Evolutionary conservation across 495 filamentous ascomycete genomes (phyloP), one percentile per base, ranked within the genome.

Genomic region (Xylaria telfairii): DNA sequence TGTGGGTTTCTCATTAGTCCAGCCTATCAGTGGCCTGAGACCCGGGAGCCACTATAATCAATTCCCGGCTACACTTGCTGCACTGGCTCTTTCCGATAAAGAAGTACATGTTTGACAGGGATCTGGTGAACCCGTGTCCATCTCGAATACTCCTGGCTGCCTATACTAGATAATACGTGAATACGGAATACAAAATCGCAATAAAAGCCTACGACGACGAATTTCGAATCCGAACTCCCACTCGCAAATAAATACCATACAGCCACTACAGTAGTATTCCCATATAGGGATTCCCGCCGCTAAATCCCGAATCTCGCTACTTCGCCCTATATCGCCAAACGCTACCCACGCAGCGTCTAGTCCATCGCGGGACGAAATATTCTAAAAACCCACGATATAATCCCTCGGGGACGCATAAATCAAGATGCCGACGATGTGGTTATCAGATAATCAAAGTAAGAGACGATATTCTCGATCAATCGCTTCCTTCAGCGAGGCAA

Each of bases 371-470:
- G 21, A 70, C 60, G 61, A 70, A 26, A 64, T 32, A 51, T 30
- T 3, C 41, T 21, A 32, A 34, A 32, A 9, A n/a, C n/a, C 26
- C 30, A n/a, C 54, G 17, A 64, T 54, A 47, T 24, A 32, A 64
- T 28, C 30, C 21, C 24, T n/a, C 39, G 37, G 57, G 57, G 21
- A 30, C 24, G 4, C 57, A 30, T 82, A 81, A 86, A 65, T 53
- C 68, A 81, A 76, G 47, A 85, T 84, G 81, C 77, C 82, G 66
- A 81, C 92, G 69, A 96, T 97, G 91, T 99, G 96, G 96, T 86
- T 99, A 71, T 92, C 94, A 73, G 96, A 99, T 79, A 88, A 91
- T 71, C 96, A 99, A 84, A 99, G 96, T 98, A 86, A 76, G 91
- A 46, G 28, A 24, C 24, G 1, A 64, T 12, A 47, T 0, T 3